Conservation (phyloP, 805 yeast species). For the Vanderwaltozyma polyspora region DNA sequence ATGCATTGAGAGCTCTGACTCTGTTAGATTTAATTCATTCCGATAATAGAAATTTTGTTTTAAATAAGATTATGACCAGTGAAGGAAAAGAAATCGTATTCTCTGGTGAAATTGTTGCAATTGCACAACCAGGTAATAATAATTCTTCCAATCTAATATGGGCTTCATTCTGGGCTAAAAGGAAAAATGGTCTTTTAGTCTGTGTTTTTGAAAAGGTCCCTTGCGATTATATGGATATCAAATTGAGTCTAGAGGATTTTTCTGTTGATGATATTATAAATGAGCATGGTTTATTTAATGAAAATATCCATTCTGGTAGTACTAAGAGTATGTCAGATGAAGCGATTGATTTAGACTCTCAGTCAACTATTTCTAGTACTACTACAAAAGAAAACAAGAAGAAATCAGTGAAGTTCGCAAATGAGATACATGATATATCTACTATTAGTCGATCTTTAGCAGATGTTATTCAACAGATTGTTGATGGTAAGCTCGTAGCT, state of each 20-base stretch:
- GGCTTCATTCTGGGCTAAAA: constrained; percentile 88
- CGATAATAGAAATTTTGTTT: constrained; percentile 60
- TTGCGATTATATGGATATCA: constrained; percentile 52
- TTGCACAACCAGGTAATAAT: constrained; percentile 48
- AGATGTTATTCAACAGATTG: constrained; percentile 19
- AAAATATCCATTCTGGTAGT: constrained; percentile 2
- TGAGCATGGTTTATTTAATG: constrained; percentile 3
- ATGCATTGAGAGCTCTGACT: constrained; percentile 48
- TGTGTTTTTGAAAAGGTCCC: constrained; percentile 83
- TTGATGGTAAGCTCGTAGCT: constrained; percentile 14
- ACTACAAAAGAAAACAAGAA: constrained; percentile 4
- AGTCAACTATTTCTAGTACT: too few relatives aligned
- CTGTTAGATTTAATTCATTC: constrained; percentile 70
- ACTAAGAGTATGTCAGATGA: background rate
- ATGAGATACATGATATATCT: constrained; percentile 16
- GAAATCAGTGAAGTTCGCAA: constrained; percentile 22
- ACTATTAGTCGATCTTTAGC: constrained; percentile 22
- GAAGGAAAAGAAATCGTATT: constrained; percentile 43
- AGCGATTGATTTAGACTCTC: too few relatives aligned
- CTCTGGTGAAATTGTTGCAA: constrained; percentile 79
- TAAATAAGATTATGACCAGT: constrained; percentile 37
- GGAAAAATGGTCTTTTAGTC: constrained; percentile 55
- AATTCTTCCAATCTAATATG: constrained; percentile 42
- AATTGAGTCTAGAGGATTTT: constrained; percentile 28
- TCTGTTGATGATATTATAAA: constrained; percentile 16